Base-by-base conservation (phyloP, 2,329 filamentous ascomycete genomes). In the Diplocarpon mali region DNA sequence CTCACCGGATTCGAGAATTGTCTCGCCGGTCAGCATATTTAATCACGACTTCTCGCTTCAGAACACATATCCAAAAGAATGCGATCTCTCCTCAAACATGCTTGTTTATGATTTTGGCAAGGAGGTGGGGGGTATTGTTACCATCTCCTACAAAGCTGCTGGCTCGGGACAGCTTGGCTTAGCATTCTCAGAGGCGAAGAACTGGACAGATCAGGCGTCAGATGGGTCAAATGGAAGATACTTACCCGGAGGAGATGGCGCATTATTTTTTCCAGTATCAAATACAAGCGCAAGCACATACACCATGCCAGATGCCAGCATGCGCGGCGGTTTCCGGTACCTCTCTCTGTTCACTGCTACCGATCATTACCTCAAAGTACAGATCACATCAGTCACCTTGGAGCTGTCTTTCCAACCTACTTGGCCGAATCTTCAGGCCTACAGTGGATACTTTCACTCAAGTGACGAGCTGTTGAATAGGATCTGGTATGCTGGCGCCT, bases 101-200 rank as follows among this genome's bases (percentile, higher is more conserved):
- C 57, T 74, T 2, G 69, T 77, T 1, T 73, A 75, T 46, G 75
- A 78, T 57, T 79, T 78, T 54, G 74, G 74, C 2, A 62, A 67
- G 20, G 73, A 78, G 54, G 73, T 78, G 3, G 74, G 75, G 31
- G 75, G 75, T 5, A 69, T 77, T 44, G 61, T 72, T 5, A 69
- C 67, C 3, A 52, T 79, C n/a, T 59, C 65, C 9, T 79, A 75
- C 53, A 63, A 61, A 2, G 62, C 67, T 10, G 63, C 61, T 20
- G 64, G 64, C 2, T 57, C 58, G 10, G 66, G 64, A 2, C 53
- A 60, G 0, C 46, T 72, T 4, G 69, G 69, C 0, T 53, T 73
- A 7, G 67, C 69, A 6, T 72, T 71, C 50, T 63, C 66, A 1
- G 69, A 73, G 48, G 62, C 65, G 0, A 67, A 65, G 47, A 65